Conservation (phyloP, 2,329 filamentous ascomycete genomes). For the Nemania abortiva region DNA sequence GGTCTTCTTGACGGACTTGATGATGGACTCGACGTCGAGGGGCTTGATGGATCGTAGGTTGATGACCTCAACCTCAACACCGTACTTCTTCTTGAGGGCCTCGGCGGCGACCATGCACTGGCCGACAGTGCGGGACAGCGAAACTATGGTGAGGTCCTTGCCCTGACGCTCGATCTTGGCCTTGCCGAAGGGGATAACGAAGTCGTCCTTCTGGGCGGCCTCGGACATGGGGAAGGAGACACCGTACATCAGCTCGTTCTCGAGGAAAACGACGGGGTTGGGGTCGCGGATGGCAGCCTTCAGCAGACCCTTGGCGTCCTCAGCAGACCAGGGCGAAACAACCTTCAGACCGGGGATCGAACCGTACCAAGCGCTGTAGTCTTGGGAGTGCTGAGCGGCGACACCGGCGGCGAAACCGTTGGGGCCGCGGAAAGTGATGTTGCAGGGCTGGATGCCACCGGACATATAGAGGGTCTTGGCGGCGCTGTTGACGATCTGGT, state of each 20-base stretch:
- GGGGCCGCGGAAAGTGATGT: conserved; percentile 99
- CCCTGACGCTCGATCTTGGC: conserved; percentile 98
- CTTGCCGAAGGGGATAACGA: conserved; percentile 97
- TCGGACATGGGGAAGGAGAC: conserved; percentile 97
- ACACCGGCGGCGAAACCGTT: conserved; percentile 98
- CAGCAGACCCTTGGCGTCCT: conserved; percentile 97
- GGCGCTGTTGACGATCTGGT: conserved; percentile 98
- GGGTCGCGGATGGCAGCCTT: conserved; percentile 99
- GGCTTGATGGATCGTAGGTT: conserved; percentile 98
- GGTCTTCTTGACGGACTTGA: conserved; percentile 99
- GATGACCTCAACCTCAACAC: conserved; percentile 94
- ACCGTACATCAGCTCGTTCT: conserved; percentile 94
- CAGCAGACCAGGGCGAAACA: conserved; percentile 93
- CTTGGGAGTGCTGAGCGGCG: conserved; percentile 97
- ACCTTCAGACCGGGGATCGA: conserved; percentile 98
- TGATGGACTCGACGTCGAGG: conserved; percentile 91
- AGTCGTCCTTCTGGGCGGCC: conserved; percentile 94
- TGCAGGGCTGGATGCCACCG: conserved; percentile 98
- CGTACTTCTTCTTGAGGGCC: conserved; percentile 94
- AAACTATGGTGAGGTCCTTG: conserved; percentile 96
- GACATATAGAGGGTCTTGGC: conserved; percentile 99
- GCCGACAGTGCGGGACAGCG: conserved; percentile 94
- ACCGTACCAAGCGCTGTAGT: conserved; percentile 99
- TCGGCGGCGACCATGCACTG: conserved; percentile 91
- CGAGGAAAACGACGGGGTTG: conserved; percentile 92